Conservation (phyloP, 2,329 filamentous ascomycete species). For the Venturia oleaginea region DNA sequence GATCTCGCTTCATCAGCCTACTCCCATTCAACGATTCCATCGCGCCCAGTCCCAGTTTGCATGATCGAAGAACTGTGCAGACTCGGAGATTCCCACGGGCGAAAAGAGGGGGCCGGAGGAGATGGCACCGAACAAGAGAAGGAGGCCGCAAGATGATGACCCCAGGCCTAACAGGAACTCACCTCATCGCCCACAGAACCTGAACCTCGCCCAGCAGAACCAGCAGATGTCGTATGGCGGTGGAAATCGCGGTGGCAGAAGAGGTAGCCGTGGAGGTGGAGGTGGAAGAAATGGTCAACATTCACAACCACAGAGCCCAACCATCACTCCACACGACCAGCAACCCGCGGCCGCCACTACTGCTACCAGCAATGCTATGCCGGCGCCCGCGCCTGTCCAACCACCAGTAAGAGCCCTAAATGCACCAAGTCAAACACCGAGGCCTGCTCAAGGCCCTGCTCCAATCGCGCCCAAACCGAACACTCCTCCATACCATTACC, state of each 20-base stretch:
- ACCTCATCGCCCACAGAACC: constrained; percentile 41
- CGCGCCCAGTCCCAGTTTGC: not conserved
- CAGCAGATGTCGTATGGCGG: constrained; percentile 3
- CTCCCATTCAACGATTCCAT: constrained; percentile 13
- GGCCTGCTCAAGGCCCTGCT: not conserved
- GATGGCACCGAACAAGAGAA: constrained; percentile 51
- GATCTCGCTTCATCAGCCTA: not conserved
- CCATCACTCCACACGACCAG: not conserved
- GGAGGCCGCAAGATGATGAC: constrained; percentile 35
- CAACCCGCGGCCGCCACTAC: not conserved
- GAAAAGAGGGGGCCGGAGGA: constrained; percentile 21
- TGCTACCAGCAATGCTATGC: not conserved
- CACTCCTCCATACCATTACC: constrained; percentile 55
- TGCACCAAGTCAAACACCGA: not conserved
- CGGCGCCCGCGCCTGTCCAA: not conserved
- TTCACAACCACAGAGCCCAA: constrained; percentile 1
- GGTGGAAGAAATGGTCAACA: not conserved
- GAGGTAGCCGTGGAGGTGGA: constrained; percentile 9
- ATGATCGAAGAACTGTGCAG: not conserved
- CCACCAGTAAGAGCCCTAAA: not conserved
- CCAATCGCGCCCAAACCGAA: not conserved
- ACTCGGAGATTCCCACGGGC: not conserved
- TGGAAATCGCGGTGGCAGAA: constrained; percentile 14
- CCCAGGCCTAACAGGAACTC: constrained; percentile 32
- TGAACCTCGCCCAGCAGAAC: constrained; percentile 44